phyloP scores from a whole-genome alignment of 805 yeast species.

The Candida vaughaniae region DNA sequence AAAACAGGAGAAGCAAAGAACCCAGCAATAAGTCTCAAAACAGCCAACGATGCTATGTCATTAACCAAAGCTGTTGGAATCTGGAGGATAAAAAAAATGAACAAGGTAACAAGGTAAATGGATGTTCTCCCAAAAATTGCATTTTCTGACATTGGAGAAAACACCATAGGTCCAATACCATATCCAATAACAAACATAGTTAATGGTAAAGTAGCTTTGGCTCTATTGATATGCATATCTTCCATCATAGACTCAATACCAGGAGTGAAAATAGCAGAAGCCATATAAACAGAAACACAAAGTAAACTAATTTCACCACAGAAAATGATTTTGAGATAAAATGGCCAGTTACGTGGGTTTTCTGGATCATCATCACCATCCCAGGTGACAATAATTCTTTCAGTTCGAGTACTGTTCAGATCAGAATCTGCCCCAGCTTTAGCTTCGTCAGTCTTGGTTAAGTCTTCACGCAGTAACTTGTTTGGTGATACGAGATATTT shows the following conservation, averaged over 20 bases:
- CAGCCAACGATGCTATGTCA: conserved; percentile 50
- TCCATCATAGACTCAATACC: conserved; percentile 44
- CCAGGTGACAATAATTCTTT: conserved; percentile 5
- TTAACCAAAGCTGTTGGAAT: conserved; percentile 54
- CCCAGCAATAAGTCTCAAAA: conserved; percentile 55
- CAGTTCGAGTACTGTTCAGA: neutral
- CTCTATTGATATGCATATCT: conserved; percentile 44
- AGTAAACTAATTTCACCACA: conserved; percentile 19
- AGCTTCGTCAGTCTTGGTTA: neutral
- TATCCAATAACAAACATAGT: conserved; percentile 60
- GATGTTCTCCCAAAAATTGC: conserved; percentile 53
- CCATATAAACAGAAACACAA: conserved; percentile 47
- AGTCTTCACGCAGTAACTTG: no score
- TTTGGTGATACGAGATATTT: neutral
- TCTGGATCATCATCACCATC: conserved; percentile 44
- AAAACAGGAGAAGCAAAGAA: conserved; percentile 56
- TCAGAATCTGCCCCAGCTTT: conserved; percentile 1
- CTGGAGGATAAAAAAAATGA: conserved; percentile 52
- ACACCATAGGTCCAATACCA: conserved; percentile 60
- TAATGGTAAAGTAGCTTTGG: conserved; percentile 51
- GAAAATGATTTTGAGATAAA: conserved; percentile 34
- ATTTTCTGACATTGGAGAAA: conserved; percentile 60
- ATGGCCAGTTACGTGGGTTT: conserved; percentile 57
- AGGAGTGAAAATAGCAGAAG: conserved; percentile 57
- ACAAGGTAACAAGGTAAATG: conserved; percentile 48